phyloP scores from a whole-genome alignment of 2,329 filamentous ascomycete species.

The Fusarium avenaceum region DNA sequence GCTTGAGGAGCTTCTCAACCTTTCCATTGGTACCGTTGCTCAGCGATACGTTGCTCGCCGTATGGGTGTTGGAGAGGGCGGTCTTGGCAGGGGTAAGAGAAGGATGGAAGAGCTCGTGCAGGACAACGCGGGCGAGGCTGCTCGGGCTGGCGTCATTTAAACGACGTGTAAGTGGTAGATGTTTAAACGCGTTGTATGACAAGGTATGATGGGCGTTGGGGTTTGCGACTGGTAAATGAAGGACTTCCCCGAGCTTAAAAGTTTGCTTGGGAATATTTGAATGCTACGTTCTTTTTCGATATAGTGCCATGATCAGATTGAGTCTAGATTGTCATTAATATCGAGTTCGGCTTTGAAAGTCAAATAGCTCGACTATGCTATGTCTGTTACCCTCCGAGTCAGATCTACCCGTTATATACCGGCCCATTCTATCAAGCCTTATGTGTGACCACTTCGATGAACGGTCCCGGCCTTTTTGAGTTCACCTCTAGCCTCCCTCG shows the following conservation, averaged over 20 bases:
- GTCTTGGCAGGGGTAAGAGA: slow-evolving; percentile 72
- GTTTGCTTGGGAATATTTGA: slow-evolving; percentile 33
- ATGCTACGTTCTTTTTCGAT: slow-evolving; percentile 30
- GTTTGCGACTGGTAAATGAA: slow-evolving; percentile 34
- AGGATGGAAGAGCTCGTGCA: slow-evolving; percentile 68
- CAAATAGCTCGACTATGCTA: slow-evolving; percentile 1
- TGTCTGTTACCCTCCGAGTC: not conserved
- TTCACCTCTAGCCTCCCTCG: slow-evolving; percentile 65
- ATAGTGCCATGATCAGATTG: slow-evolving; percentile 24
- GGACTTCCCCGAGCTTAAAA: slow-evolving; percentile 34
- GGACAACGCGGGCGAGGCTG: slow-evolving; percentile 71
- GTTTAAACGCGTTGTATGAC: slow-evolving; percentile 28
- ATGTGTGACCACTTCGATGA: slow-evolving; percentile 36
- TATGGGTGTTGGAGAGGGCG: slow-evolving; percentile 94
- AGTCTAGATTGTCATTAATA: slow-evolving; percentile 28
- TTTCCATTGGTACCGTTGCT: slow-evolving; percentile 87
- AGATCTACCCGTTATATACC: not conserved
- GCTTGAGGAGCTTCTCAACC: slow-evolving; percentile 87
- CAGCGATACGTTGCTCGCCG: slow-evolving; percentile 94
- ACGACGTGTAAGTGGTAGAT: slow-evolving; percentile 2
- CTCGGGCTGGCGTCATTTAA: slow-evolving; percentile 69
- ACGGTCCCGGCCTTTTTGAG: slow-evolving; percentile 51
- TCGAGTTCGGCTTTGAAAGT: slow-evolving; percentile 1
- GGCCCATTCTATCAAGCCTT: not conserved
- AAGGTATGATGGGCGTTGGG: slow-evolving; percentile 46